These are phyloP conservation scores for Drechslera avenae DNA, from an alignment of 2,329 filamentous ascomycete genomes.

Conservation along the genomic window DNA sequence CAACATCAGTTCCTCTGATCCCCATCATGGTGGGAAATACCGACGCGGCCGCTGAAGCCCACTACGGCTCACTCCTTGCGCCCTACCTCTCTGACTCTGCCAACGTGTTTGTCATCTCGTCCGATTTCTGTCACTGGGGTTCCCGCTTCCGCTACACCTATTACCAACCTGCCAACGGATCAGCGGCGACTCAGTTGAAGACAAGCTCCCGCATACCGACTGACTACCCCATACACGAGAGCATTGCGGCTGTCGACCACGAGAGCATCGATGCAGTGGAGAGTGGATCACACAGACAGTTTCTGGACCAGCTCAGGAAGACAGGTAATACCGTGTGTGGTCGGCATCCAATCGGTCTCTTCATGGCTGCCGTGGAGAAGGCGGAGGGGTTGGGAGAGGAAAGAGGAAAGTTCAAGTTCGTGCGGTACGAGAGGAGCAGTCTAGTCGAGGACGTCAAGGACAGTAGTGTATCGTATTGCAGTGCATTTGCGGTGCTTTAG, in stretches of 20 bases:
- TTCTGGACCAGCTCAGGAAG: constrained; percentile 68
- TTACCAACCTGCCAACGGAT: constrained; percentile 64
- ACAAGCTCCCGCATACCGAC: constrained; percentile 51
- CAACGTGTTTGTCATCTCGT: constrained; percentile 86
- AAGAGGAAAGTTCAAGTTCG: constrained; percentile 71
- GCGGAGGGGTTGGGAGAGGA: constrained; percentile 55
- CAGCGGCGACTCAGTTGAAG: constrained; percentile 37
- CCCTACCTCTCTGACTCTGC: constrained; percentile 76
- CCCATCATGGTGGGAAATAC: constrained; percentile 87
- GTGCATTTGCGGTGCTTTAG: constrained; percentile 75
- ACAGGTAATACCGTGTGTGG: constrained; percentile 95
- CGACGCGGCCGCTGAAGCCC: constrained; percentile 66
- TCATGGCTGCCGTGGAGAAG: constrained; percentile 84
- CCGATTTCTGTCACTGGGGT: constrained; percentile 98
- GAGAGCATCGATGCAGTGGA: constrained; percentile 85
- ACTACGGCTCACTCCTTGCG: constrained; percentile 71
- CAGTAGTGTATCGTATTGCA: constrained; percentile 93
- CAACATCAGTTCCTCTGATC: constrained; percentile 73
- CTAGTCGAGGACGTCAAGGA: constrained; percentile 70
- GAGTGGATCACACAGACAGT: constrained; percentile 71
- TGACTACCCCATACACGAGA: constrained; percentile 74
- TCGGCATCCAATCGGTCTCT: constrained; percentile 89
- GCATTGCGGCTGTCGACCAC: constrained; percentile 79
- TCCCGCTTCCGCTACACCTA: constrained; percentile 80
- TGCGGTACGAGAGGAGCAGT: constrained; percentile 86